phyloP scores from a whole-genome alignment of 805 yeast species.

The Priceomyces castillae region DNA sequence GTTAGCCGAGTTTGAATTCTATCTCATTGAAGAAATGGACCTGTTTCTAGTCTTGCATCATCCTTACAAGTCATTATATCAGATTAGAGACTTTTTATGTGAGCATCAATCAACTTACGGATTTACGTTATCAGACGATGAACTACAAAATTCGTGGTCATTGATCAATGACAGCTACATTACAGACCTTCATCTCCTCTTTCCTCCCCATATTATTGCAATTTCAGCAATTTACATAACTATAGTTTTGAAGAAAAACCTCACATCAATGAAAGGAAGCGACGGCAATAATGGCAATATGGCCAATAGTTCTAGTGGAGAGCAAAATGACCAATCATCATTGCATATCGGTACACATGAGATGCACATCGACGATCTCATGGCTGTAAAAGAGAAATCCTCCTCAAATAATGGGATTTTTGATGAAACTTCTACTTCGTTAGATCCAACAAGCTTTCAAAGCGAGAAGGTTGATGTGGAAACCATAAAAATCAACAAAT shows the following conservation, averaged over 20 bases:
- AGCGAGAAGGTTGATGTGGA: slow-evolving; percentile 34
- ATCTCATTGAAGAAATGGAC: slow-evolving; percentile 83
- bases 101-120: slow-evolving; percentile 26
- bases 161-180: slow-evolving; percentile 85
- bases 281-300: neutral
- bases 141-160: slow-evolving; percentile 85
- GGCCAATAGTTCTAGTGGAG: slow-evolving; percentile 12
- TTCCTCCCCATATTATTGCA: slow-evolving; percentile 89
- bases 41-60: slow-evolving; percentile 70
- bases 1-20: slow-evolving; percentile 94
- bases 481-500: slow-evolving; percentile 48
- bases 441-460: slow-evolving; percentile 16
- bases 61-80: slow-evolving; percentile 64
- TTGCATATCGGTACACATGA: slow-evolving; percentile 4
- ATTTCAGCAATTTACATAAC: slow-evolving; percentile 79
- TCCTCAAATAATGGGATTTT: slow-evolving; percentile 2
- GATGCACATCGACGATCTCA: slow-evolving; percentile 39
- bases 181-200: slow-evolving; percentile 77
- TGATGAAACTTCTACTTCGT: slow-evolving; percentile 5
- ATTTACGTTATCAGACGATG: slow-evolving; percentile 52
- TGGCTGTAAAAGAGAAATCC: slow-evolving; percentile 18
- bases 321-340: slow-evolving; percentile 4
- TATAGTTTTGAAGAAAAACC: slow-evolving; percentile 50
- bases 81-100: slow-evolving; percentile 45
- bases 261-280: slow-evolving; percentile 12